These are phyloP conservation scores for Xylaria sp. DNA, from an alignment of 495 filamentous ascomycete species.

Conservation along the genomic window DNA sequence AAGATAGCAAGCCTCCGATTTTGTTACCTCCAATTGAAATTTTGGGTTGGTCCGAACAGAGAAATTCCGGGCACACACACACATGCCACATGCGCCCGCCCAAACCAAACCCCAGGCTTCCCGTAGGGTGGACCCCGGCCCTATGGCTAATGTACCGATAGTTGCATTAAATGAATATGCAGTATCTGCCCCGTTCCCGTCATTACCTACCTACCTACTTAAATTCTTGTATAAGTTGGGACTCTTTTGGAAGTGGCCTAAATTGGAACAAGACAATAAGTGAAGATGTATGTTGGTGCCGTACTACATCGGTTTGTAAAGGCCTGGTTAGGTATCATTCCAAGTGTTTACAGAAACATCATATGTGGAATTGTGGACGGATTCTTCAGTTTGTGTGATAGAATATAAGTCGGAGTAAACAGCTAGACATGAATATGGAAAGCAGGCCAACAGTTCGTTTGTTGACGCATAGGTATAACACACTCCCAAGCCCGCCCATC, in stretches of 20 bases:
- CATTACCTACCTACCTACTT: too few species aligned
- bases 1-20: slow-evolving; percentile 22
- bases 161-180: background rate
- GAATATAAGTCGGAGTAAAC: background rate
- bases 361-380: background rate
- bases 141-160: background rate
- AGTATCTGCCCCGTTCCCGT: background rate
- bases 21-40: slow-evolving; percentile 31
- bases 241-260: too few species aligned
- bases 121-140: background rate
- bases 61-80: slow-evolving; percentile 41
- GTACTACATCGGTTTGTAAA: background rate
- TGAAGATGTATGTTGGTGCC: background rate
- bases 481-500: background rate
- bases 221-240: too few species aligned
- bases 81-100: slow-evolving; percentile 8
- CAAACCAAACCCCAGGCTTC: too few species aligned
- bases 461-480: background rate
- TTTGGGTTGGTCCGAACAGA: slow-evolving; percentile 36
- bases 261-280: too few species aligned
- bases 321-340: background rate
- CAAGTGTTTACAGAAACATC: background rate
- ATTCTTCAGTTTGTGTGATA: background rate
- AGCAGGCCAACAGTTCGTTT: too few species aligned
- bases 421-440: too few species aligned